Evolutionary conservation across 2,329 filamentous ascomycete species (phyloP).

Genomic region (Alternaria viburni): DNA sequence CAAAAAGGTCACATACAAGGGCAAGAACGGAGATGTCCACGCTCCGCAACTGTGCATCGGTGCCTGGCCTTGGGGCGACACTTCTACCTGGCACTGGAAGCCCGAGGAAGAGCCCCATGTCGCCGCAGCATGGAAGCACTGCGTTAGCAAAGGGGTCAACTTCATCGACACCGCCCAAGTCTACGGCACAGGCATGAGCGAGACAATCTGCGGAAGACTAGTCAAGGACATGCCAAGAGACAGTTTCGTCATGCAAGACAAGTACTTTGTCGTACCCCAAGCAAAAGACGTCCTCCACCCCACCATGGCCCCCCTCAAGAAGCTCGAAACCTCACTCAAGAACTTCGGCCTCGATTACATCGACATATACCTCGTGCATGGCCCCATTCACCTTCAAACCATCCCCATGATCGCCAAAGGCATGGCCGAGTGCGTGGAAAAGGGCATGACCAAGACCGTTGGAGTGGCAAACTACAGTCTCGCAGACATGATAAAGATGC

Average conservation of each 20-base stretch:
- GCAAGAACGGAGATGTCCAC: not conserved
- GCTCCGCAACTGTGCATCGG: constrained; percentile 1
- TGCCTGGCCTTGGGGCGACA: constrained; percentile 1
- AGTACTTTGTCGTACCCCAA: constrained; percentile 2
- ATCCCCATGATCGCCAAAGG: not conserved
- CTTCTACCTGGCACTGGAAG: constrained; percentile 4
- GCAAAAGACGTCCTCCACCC: not conserved
- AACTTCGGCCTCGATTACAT: constrained; percentile 1
- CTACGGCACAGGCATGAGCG: constrained; percentile 1
- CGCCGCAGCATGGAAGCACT: constrained; percentile 1
- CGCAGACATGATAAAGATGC: not conserved
- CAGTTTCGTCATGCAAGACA: constrained; percentile 1
- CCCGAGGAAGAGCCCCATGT: constrained; percentile 1
- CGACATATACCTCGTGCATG: not conserved
- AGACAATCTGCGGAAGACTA: not conserved
- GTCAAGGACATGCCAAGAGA: not conserved
- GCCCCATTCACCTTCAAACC: constrained; percentile 1
- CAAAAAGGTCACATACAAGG: not conserved
- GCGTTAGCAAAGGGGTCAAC: constrained; percentile 1
- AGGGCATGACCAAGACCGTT: not conserved
- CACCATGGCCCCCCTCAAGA: not conserved
- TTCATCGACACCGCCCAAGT: constrained; percentile 3
- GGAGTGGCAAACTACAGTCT: constrained; percentile 1
- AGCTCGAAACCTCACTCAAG: not conserved
- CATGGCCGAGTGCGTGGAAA: not conserved